Percentiles rank a stretch among this genome's conserved stretches.
Evolutionary conservation across 106 monocot species (phyloP).

Genomic region (Apostasia ramifera): DNA sequence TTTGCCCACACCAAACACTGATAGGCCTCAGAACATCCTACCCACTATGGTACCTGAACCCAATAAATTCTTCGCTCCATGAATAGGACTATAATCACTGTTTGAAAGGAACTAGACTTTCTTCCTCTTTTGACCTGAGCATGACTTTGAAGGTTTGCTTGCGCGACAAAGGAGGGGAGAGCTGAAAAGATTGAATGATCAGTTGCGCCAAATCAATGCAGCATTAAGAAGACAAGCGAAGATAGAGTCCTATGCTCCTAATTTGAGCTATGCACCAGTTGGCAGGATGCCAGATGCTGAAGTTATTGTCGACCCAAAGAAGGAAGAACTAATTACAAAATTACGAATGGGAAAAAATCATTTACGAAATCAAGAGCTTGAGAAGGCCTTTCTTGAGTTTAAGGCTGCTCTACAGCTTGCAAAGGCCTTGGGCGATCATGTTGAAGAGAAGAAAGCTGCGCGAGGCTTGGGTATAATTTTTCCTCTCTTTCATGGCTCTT

Average conservation of each 20-base stretch:
- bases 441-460: constrained; percentile 84
- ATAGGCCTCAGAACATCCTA: too few species aligned
- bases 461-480: constrained; percentile 59
- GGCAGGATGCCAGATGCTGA: constrained; percentile 42
- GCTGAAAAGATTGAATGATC: constrained; percentile 65
- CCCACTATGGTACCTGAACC: too few species aligned
- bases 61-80: too few species aligned
- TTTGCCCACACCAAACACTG: too few species aligned
- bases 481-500: not conserved
- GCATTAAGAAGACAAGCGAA: constrained; percentile 88
- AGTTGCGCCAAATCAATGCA: constrained; percentile 82
- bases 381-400: constrained; percentile 65
- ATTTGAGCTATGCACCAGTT: constrained; percentile 69
- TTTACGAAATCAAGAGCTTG: constrained; percentile 68
- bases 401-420: constrained; percentile 63
- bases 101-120: too few species aligned
- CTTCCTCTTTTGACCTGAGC: too few species aligned
- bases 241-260: constrained; percentile 88
- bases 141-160: constrained; percentile 46
- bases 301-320: constrained; percentile 71
- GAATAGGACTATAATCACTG: too few species aligned
- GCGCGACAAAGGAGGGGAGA: constrained; percentile 79
- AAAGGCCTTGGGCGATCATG: constrained; percentile 45
- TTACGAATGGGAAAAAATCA: constrained; percentile 67
- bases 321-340: constrained; percentile 45